Base-by-base conservation (phyloP, 1,139 yeast species). In the Suhomyces taliae region DNA sequence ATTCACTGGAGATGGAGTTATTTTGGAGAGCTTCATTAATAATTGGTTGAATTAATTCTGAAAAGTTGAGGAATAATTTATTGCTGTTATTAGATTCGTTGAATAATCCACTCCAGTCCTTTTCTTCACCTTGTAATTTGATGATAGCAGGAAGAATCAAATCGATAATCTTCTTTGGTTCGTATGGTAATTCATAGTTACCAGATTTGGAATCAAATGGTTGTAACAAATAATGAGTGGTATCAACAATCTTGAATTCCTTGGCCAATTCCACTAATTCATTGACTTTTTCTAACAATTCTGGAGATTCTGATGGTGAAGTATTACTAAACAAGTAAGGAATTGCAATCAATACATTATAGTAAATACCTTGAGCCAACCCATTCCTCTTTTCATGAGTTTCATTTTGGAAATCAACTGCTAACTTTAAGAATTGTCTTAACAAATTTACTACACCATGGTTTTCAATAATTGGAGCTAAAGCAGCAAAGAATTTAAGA, bases 341-440 rank as follows among this genome's bases (percentile, higher is more conserved):
- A 40, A 89, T 59, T 7, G 90, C 75, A 31, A 87, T 65, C 51
- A 88, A 68, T 2, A 84, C 81, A 53, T 83, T 81, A 54, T 81
- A 83, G 60, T 70, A 88, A 19, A 90, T 66, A 43, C 85, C 85
- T 60, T 88, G 91, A 2, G 90, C 87, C 43, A 85, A 66, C 0
- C 87, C 81, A 44, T 67, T 72, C 62, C 88, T 75, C 35, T 59
- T 57, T 1, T 64, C 67, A 10, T 67, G 57, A 4, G 60, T 47
- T 0, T 51, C 47, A 7, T 68, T 62, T 60, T 85, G 89, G 48
- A 86, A 66, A 8, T 77, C 83, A 40, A 82, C 71, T 0, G 93
- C 80, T 42, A 79, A 61, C 8, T 71, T 70, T 51, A 90, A 65
- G 40, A 90, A 72, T 52, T 78, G 82, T 44, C 69, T 71, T 57